Base-by-base conservation (phyloP, 768 basidiomycete genomes). In the Podaxis sp. region DNA sequence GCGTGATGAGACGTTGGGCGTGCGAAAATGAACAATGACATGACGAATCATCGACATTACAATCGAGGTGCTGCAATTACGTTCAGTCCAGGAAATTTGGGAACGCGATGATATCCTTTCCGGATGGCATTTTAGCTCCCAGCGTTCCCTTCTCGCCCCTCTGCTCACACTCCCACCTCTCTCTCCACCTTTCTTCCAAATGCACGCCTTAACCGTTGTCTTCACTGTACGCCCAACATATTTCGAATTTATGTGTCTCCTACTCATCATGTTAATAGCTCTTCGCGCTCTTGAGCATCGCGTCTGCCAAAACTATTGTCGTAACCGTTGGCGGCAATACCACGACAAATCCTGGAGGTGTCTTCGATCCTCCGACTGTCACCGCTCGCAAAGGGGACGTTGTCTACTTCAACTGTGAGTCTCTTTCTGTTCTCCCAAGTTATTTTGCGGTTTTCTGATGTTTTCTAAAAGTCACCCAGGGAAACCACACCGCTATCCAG, bases 401-500 rank as follows among this genome's bases (percentile, higher is more conserved):
- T 13, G 80, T 88, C 62, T 33, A 77, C 40, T 87, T 88, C 78
- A 86, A 85, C 67, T 88, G 84, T 84, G 68, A 63, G 78, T 40
- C 42, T 38, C 22, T 52, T 46, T 19, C 56, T 40, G 39, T 52
- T 30, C 33, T 55, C 15, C 22, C 26, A 17, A 28, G 52, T 51
- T 8, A 26, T 17, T 26, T 15, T 44, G 7, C 28, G 36, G 13
- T 58, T 19, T 58, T 51, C 30, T 38, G 22, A 61, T 52, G 4
- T 26, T 51, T 56, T 40, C 30, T 8, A 36, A n/a, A 64, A 84
- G 80, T 87, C 73, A 83, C 81, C 1, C 67, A 77, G 60, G 82
- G 80, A 55, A 83, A 80, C 69, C 83, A 81, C 73, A 84, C 82
- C 33, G 85, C 77, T 42, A 86, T 79, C 0, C 82, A 87, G 72